These are phyloP conservation scores for Blumeria hordei DNA, from an alignment of 2,329 filamentous ascomycete species.

Conservation along the genomic window DNA sequence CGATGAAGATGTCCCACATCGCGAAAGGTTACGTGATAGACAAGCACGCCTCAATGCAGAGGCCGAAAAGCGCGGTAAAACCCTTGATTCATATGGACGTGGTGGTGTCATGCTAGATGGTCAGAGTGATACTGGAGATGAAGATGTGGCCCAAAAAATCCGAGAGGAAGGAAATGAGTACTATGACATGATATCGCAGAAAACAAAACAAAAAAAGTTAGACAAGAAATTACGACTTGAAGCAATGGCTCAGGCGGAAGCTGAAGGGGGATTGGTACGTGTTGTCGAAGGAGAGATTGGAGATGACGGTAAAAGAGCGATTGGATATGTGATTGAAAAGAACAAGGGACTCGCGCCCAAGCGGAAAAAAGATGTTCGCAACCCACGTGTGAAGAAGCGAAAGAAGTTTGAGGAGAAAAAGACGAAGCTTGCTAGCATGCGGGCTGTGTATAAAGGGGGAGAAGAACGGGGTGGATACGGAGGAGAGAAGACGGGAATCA, in stretches of 20 bases:
- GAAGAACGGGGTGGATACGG: constrained; percentile 67
- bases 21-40: constrained; percentile 68
- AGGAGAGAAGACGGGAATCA: constrained; percentile 88
- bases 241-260: constrained; percentile 31
- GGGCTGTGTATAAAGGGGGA: constrained; percentile 64
- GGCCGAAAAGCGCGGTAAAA: constrained; percentile 59
- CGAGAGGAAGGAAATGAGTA: constrained; percentile 40
- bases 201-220: constrained; percentile 43
- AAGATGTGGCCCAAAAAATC: constrained; percentile 19
- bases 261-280: constrained; percentile 35
- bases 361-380: constrained; percentile 81
- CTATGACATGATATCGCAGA: constrained; percentile 66
- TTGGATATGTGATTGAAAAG: constrained; percentile 85
- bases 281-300: constrained; percentile 45
- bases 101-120: constrained; percentile 39
- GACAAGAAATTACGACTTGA: constrained; percentile 39
- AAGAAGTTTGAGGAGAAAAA: constrained; percentile 90
- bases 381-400: constrained; percentile 93
- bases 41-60: constrained; percentile 72
- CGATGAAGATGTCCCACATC: constrained; percentile 64
- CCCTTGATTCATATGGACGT: constrained; percentile 23
- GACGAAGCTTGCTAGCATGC: constrained; percentile 84
- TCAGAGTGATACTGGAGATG: constrained; percentile 20
- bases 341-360: constrained; percentile 86
- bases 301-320: constrained; percentile 70